phyloP scores from a whole-genome alignment of 306 rosid species.

The Prunus armeniaca region DNA sequence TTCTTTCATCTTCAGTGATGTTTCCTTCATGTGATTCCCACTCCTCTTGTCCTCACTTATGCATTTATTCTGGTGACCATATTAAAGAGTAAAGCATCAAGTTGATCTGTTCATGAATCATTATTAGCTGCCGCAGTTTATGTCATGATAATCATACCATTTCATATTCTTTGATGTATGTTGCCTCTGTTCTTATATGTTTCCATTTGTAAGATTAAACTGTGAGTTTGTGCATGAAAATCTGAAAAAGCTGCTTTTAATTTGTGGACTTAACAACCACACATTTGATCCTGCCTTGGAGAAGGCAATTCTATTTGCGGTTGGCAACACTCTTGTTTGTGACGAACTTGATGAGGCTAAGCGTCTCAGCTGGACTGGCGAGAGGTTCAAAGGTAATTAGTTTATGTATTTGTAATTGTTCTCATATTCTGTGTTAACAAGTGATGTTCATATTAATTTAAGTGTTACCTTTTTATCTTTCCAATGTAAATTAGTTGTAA shows the following conservation, averaged over 20 bases:
- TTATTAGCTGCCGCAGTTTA: not conserved
- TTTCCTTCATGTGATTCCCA: not conserved
- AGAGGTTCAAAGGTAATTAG: conserved; percentile 81
- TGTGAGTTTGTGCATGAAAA: conserved; percentile 1
- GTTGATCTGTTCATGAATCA: not conserved
- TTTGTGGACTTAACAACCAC: conserved; percentile 65
- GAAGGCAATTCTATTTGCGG: conserved; percentile 95
- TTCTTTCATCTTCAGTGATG: not conserved
- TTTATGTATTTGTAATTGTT: not conserved
- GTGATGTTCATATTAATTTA: not conserved
- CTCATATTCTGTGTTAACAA: conserved; percentile 8
- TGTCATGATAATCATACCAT: not conserved
- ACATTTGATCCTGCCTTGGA: conserved; percentile 91
- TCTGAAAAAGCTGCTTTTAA: conserved; percentile 16
- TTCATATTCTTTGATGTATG: not conserved
- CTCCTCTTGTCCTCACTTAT: not conserved
- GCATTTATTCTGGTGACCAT: conserved; percentile 6
- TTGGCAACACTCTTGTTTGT: conserved; percentile 97
- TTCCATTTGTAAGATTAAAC: not conserved
- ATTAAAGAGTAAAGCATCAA: not conserved
- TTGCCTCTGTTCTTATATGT: not conserved
- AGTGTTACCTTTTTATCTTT: conserved; percentile 11
- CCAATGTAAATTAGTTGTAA: conserved; percentile 68
- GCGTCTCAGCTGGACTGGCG: conserved; percentile 93
- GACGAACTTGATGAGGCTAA: conserved; percentile 94